Conservation (phyloP, 2,329 filamentous ascomycete species). For the Fusarium keratoplasticum region DNA sequence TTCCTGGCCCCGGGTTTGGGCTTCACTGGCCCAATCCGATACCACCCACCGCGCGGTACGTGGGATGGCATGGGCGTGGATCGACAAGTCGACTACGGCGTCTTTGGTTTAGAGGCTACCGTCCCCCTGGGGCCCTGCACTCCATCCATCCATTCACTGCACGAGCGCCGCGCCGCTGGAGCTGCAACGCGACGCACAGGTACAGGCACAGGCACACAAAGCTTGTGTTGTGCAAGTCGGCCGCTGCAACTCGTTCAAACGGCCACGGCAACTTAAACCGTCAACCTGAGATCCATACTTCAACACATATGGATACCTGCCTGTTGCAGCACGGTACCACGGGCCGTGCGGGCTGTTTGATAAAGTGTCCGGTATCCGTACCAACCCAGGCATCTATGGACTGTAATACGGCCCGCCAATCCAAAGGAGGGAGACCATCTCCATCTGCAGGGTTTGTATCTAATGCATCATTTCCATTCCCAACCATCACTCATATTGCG, state of each 20-base stretch:
- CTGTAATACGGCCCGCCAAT: constrained; percentile 13
- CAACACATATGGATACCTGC: not conserved
- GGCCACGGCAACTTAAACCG: not conserved
- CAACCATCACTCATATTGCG: not conserved
- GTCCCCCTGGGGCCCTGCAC: constrained; percentile 12
- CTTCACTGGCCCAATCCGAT: constrained; percentile 24
- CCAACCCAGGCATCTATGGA: constrained; percentile 13
- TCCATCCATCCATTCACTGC: not conserved
- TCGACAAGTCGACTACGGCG: constrained; percentile 8
- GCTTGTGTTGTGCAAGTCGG: not conserved
- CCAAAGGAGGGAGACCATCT: not conserved
- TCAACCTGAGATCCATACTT: not conserved
- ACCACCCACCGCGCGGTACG: constrained; percentile 2
- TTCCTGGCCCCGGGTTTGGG: constrained; percentile 22
- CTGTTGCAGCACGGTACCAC: not conserved
- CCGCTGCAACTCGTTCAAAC: not conserved
- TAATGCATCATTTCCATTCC: constrained; percentile 25
- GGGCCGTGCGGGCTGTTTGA: constrained; percentile 3
- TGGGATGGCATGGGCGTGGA: constrained; percentile 2
- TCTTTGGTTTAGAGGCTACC: constrained; percentile 11
- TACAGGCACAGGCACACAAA: not conserved
- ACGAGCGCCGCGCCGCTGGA: not conserved
- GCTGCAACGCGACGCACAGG: not conserved
- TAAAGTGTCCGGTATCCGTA: constrained; percentile 18
- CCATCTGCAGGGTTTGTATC: constrained; percentile 24